Evolutionary conservation across 2,329 filamentous ascomycete genomes (phyloP).

Genomic region (Malbranchea zuffiana): DNA sequence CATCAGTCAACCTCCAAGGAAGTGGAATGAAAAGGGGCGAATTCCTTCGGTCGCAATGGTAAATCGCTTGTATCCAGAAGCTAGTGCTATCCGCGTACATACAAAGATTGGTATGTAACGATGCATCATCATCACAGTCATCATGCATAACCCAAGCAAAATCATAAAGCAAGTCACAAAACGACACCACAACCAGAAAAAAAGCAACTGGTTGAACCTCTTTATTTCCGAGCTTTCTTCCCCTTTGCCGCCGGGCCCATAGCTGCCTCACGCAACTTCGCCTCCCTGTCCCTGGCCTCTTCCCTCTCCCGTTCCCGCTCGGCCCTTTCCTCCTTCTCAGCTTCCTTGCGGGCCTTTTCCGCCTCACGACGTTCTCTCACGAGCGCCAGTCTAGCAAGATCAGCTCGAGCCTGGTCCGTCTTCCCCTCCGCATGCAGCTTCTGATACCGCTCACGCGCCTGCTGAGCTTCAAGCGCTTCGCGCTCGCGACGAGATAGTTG

Average conservation of each 20-base stretch:
- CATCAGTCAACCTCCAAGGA: too few species aligned
- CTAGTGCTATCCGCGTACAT: too few species aligned
- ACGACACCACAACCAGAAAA: too few species aligned
- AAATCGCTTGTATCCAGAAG: too few species aligned
- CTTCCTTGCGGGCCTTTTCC: conserved; percentile 72
- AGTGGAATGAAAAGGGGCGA: too few species aligned
- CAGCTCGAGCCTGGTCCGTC: conserved; percentile 87
- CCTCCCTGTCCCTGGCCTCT: conserved; percentile 29
- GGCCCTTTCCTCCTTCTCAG: conserved; percentile 48
- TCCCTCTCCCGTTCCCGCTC: conserved; percentile 30
- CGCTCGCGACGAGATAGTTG: conserved; percentile 58
- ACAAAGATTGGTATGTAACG: too few species aligned
- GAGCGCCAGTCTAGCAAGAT: conserved; percentile 69
- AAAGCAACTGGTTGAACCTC: too few species aligned
- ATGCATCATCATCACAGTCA: background rate
- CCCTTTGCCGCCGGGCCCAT: conserved; percentile 24
- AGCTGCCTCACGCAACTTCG: conserved; percentile 31
- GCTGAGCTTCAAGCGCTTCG: conserved; percentile 73
- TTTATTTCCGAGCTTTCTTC: conserved; percentile 23
- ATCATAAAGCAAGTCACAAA: background rate
- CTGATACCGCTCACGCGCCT: conserved; percentile 80
- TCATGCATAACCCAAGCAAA: background rate
- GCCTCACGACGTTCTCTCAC: conserved; percentile 79
- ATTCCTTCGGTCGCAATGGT: too few species aligned
- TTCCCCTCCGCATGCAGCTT: conserved; percentile 90